These are phyloP conservation scores for Metschnikowia gelsemii DNA, from an alignment of 805 yeast genomes.

Conservation along the genomic window DNA sequence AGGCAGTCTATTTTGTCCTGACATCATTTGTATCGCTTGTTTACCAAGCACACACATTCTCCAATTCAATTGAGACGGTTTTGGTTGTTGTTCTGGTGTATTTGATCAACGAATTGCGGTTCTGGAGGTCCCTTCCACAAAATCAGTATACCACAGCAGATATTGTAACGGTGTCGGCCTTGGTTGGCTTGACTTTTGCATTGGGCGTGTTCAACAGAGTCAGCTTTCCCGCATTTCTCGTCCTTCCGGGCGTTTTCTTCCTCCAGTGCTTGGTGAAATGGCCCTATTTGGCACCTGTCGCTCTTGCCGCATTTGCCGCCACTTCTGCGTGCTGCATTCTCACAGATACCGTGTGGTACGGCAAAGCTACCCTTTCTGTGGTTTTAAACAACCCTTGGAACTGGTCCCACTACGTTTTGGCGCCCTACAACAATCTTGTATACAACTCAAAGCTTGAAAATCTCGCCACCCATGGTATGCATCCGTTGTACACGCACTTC, in stretches of 20 bases:
- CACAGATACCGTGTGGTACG: constrained; percentile 54
- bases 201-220: constrained; percentile 83
- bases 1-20: constrained; percentile 49
- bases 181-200: constrained; percentile 36
- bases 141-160: constrained; percentile 12
- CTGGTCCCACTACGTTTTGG: constrained; percentile 42
- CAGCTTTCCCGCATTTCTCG: constrained; percentile 74
- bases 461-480: constrained; percentile 77
- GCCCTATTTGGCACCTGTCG: constrained; percentile 31
- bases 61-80: constrained; percentile 79
- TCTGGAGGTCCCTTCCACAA: constrained; percentile 15
- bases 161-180: constrained; percentile 41
- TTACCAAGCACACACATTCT: constrained; percentile 82
- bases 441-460: constrained; percentile 66
- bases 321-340: constrained; percentile 40
- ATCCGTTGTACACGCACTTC: constrained; percentile 72
- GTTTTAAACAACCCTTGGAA: constrained; percentile 16
- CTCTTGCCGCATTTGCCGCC: constrained; percentile 29
- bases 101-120: constrained; percentile 46
- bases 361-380: constrained; percentile 7
- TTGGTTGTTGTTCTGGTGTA: constrained; percentile 51
- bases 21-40: constrained; percentile 71
- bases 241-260: constrained; percentile 57
- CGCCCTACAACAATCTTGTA: constrained; percentile 74
- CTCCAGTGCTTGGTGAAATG: constrained; percentile 42